Conservation (phyloP, 257 asterid genomes). For the Scutellaria galericulata region DNA sequence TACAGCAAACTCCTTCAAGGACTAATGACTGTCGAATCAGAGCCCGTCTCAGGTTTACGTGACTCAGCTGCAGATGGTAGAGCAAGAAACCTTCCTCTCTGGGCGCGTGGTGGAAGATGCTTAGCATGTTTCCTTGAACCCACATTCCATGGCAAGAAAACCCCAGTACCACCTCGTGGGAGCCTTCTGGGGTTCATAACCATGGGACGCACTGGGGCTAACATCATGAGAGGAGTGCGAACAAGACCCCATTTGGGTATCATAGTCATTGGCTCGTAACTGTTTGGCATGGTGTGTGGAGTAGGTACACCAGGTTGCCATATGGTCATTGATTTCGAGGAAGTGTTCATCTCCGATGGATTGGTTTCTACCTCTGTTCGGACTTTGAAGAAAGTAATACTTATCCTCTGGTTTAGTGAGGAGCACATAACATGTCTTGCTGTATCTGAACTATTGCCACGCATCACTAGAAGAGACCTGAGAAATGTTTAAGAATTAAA, state of each 20-base stretch:
- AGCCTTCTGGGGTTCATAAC: constrained; percentile 58
- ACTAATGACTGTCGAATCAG: constrained; percentile 44
- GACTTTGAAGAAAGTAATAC: constrained; percentile 81
- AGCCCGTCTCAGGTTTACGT: constrained; percentile 42
- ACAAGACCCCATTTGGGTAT: constrained; percentile 78
- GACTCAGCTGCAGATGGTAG: constrained; percentile 58
- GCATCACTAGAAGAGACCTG: constrained; percentile 94
- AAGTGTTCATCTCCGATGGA: constrained; percentile 41
- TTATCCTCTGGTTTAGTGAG: constrained; percentile 78
- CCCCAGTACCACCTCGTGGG: constrained; percentile 88
- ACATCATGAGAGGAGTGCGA: constrained; percentile 72
- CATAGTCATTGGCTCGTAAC: constrained; percentile 50
- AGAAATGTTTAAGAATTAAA: constrained; percentile 18
- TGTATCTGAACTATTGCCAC: constrained; percentile 90
- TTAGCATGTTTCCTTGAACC: constrained; percentile 69
- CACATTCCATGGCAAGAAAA: constrained; percentile 80
- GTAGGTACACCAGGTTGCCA: constrained; percentile 77
- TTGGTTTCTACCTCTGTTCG: constrained; percentile 51
- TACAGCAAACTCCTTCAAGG: constrained; percentile 40
- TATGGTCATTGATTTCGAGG: constrained; percentile 60
- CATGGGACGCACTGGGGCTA: constrained; percentile 69
- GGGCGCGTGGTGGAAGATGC: constrained; percentile 95
- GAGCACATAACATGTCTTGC: constrained; percentile 96
- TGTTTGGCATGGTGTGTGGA: constrained; percentile 50
- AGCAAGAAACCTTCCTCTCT: constrained; percentile 68